Conservation (phyloP, 441 rosid genomes). For the Lepidium campestre region DNA sequence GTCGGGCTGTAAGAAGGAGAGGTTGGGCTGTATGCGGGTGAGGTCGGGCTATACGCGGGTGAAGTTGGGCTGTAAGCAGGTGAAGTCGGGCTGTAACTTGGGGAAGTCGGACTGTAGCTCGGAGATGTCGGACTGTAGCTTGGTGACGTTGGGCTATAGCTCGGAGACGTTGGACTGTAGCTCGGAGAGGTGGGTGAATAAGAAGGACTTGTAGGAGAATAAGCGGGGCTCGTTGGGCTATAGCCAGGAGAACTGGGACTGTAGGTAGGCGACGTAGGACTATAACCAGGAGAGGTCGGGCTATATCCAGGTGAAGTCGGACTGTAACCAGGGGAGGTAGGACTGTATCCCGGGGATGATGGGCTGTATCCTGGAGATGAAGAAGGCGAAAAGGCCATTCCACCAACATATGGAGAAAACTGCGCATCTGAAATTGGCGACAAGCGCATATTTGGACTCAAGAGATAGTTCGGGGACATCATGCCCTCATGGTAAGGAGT, state of each 20-base stretch:
- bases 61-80: constrained; percentile 73
- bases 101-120: constrained; percentile 77
- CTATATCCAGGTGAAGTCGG: constrained; percentile 74
- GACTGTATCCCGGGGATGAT: constrained; percentile 65
- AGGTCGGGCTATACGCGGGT: constrained; percentile 59
- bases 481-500: constrained; percentile 93
- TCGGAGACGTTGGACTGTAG: constrained; percentile 75
- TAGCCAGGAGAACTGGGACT: constrained; percentile 67
- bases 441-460: constrained; percentile 73
- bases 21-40: constrained; percentile 76
- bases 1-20: constrained; percentile 68
- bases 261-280: constrained; percentile 69
- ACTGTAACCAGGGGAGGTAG: constrained; percentile 80
- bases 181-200: constrained; percentile 48
- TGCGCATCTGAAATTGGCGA: constrained; percentile 83
- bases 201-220: constrained; percentile 69
- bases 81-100: constrained; percentile 73
- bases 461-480: constrained; percentile 89
- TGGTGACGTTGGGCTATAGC: constrained; percentile 85
- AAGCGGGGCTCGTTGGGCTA: constrained; percentile 75
- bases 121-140: constrained; percentile 85
- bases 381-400: constrained; percentile 84
- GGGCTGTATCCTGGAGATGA: constrained; percentile 86
- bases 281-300: constrained; percentile 83
- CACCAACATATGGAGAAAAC: constrained; percentile 85